Evolutionary conservation across 2,329 filamentous ascomycete genomes (phyloP), one percentile per base, ranked within the genome.

Genomic region (Pseudogymnoascus sp.): DNA sequence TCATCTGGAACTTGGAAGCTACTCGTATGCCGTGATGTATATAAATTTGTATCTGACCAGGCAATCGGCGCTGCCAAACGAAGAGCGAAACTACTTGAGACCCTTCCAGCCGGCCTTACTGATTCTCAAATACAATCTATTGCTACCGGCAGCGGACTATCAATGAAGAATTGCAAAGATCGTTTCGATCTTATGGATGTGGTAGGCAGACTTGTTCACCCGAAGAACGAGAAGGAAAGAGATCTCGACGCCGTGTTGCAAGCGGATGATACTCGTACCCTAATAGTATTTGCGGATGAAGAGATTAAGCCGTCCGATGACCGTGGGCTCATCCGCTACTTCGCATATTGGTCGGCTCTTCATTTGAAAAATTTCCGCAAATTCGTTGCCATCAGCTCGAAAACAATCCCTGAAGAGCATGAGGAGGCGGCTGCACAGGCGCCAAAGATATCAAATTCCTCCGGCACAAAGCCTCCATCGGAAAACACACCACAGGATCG

Each of bases 301-400:
- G 71, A 66, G 1, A 81, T 88, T 52, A 79, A 85, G 62, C 75
- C 78, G 0, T 82, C 83, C 62, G 84, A 88, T 64, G 85, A 88
- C 68, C 81, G 86, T 68, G 85, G 81, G 63, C 73, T 88, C 28
- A 78, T 87, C 8, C 83, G 86, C 65, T 87, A 83, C 81, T 88
- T 86, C 69, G 83, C 81, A 1, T 82, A 77, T 71, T 88, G 84
- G 85, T 76, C 83, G 0, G 73, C 77, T 33, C 64, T 71, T 62
- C 78, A 80, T 31, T 68, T 83, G 37, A 79, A 85, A 63, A 72
- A 73, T 41, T 83, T 79, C 67, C 79, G 83, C 33, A 80, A 78
- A 38, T 87, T 87, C 66, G 74, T 76, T 16, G 80, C 88, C 2
- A 62, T 87, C 4, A 84, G 84, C 2, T 49, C 60, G 5, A 61